Evolutionary conservation across 306 rosid genomes (phyloP).

Genomic region (Trifolium pratense): DNA sequence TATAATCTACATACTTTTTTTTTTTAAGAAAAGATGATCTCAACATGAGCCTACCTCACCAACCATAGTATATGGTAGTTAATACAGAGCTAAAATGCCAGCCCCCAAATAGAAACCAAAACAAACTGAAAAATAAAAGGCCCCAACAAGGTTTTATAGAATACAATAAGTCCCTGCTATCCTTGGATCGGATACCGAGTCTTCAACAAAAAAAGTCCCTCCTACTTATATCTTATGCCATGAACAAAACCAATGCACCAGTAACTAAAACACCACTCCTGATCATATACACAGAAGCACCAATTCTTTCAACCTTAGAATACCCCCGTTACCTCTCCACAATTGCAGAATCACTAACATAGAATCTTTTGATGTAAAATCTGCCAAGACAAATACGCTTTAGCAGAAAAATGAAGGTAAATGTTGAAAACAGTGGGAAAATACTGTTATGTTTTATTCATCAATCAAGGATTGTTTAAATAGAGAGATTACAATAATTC

Average conservation of each 20-base stretch:
- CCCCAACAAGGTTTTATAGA: background rate
- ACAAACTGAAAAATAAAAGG: background rate
- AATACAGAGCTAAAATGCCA: background rate
- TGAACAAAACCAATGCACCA: background rate
- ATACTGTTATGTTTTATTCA: too few species aligned
- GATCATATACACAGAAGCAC: background rate
- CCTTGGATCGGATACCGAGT: too few species aligned
- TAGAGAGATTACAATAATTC: too few species aligned
- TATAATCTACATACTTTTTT: conserved; percentile 12
- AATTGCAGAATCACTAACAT: background rate
- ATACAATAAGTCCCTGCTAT: background rate
- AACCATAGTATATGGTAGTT: background rate
- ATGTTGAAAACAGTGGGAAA: too few species aligned
- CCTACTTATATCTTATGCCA: conserved; percentile 2
- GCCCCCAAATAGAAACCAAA: conserved; percentile 5
- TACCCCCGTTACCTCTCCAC: background rate
- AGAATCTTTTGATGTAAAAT: background rate
- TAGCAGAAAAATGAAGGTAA: conserved; percentile 23
- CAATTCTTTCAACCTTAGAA: background rate
- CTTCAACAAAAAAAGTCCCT: background rate
- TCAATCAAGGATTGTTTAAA: too few species aligned
- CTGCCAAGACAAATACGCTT: conserved; percentile 14
- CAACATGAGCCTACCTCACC: background rate
- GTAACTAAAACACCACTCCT: background rate
- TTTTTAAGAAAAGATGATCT: background rate